Conservation (phyloP, 805 yeast species). For the Pichia kluyveri region DNA sequence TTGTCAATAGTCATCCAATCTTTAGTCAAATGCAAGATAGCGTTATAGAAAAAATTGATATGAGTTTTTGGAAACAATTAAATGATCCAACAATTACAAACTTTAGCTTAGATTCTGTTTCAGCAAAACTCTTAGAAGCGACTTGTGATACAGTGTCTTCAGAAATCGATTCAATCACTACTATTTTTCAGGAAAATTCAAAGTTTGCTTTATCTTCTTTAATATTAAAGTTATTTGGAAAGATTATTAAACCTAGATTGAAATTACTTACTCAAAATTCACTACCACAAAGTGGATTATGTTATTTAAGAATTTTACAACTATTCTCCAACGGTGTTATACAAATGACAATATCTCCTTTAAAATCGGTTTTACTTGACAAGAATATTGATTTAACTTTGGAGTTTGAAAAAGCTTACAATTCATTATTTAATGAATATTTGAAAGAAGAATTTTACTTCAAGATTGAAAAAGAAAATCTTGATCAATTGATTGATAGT, state of each 20-base stretch:
- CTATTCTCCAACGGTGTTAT: constrained; percentile 51
- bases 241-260: constrained; percentile 50
- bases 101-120: constrained; percentile 40
- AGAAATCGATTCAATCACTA: constrained; percentile 64
- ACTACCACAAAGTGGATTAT: constrained; percentile 50
- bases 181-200: constrained; percentile 57
- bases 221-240: constrained; percentile 68
- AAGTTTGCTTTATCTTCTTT: constrained; percentile 57
- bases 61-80: constrained; percentile 47
- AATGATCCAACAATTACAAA: constrained; percentile 48
- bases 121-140: constrained; percentile 46
- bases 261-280: constrained; percentile 55
- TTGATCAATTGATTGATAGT: constrained; percentile 44
- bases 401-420: constrained; percentile 60
- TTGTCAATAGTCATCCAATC: constrained; percentile 69
- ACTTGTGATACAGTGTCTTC: constrained; percentile 51
- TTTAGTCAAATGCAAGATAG: constrained; percentile 40
- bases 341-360: constrained; percentile 45
- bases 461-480: constrained; percentile 56
- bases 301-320: constrained; percentile 70
- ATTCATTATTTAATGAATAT: constrained; percentile 67
- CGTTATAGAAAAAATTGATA: constrained; percentile 11
- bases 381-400: constrained; percentile 36
- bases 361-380: constrained; percentile 49
- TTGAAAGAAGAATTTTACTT: constrained; percentile 62